Base-by-base conservation (phyloP, 140 eudicot genomes). In the Erigeron philadelphicus region DNA sequence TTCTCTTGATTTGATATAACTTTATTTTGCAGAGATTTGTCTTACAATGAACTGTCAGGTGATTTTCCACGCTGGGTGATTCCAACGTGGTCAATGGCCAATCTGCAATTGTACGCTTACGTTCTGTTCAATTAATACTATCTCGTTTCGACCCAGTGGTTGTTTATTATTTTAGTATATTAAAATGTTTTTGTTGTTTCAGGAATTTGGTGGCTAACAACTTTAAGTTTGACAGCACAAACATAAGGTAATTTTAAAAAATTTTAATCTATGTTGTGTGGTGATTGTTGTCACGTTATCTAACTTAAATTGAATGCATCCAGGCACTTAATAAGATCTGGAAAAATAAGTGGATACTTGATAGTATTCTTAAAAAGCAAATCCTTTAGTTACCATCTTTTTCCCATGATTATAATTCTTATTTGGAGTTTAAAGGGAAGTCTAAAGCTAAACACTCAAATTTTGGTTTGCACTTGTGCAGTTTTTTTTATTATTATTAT, bases 151-250 rank as follows among this genome's bases (percentile, higher is more conserved):
- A 49, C 19, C 55, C 42, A n/a, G 55, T 68, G 17, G 3, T 18
- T 45, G 8, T 19, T 45, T 12, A 4, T 71, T 16, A 8, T 45
- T 19, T 56, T 45, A 40, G 21, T 54, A 13, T 56, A 4, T 19
- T 45, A 11, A 62, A 54, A 61, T 73, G 61, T 47, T 61, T 53
- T 13, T 64, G 45, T 70, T 76, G n/a, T 57, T 74, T 78, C 85
- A 84, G 88, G 80, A 84, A 78, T 70, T 72, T 84, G 74, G 88
- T 84, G 59, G 88, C 79, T 9, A 84, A 84, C 55, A 84, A 81
- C 73, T 81, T 84, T 19, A 73, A 61, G 31, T 79, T 75, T 61
- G 78, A 79, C 56, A 72, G 86, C 72, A 59, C 85, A 74, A 83
- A 77, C 76, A 70, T 68, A 72, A 77, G 81, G 88, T 80, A 59